These are phyloP conservation scores for Coniophora puteana DNA, from an alignment of 1,284 basidiomycete genomes.

Conservation along the genomic window DNA sequence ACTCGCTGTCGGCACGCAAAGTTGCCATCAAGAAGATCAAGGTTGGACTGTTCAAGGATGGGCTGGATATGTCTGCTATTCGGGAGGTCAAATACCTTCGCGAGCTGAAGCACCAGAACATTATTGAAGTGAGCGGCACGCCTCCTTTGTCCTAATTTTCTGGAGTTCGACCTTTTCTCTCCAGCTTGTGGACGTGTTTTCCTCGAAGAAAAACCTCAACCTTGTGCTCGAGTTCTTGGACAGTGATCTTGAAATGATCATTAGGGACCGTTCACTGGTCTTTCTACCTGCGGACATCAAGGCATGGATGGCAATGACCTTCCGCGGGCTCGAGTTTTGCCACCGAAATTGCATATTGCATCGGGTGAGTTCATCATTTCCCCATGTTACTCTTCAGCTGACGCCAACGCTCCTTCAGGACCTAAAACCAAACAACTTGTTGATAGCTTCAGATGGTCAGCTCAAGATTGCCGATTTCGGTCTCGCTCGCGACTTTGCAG, in stretches of 20 bases:
- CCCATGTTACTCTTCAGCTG: conserved; percentile 4
- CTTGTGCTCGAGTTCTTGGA: conserved; percentile 97
- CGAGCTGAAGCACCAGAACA: conserved; percentile 92
- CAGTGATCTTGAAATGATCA: conserved; percentile 96
- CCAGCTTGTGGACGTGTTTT: conserved; percentile 96
- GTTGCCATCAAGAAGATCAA: conserved; percentile 99
- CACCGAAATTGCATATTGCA: conserved; percentile 94
- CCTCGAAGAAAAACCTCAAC: conserved; percentile 94
- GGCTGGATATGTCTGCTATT: conserved; percentile 97
- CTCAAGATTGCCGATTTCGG: conserved; percentile 99
- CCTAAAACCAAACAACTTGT: conserved; percentile 97
- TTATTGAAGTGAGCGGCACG: conserved; percentile 71
- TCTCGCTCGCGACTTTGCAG: conserved; percentile 93
- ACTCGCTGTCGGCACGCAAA: conserved; percentile 67
- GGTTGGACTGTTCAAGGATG: conserved; percentile 95
- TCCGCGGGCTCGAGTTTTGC: conserved; percentile 95
- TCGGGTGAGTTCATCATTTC: conserved; percentile 53
- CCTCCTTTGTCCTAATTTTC: neutral
- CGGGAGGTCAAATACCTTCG: conserved; percentile 97
- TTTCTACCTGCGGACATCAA: conserved; percentile 97
- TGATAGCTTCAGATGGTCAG: conserved; percentile 87
- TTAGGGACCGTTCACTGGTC: conserved; percentile 88
- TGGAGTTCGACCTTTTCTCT: conserved; percentile 1
- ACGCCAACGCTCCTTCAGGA: conserved; percentile 54
- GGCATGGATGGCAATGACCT: conserved; percentile 98